phyloP scores from a whole-genome alignment of 73 alveolate species.

The Paraurostyla sp. region DNA sequence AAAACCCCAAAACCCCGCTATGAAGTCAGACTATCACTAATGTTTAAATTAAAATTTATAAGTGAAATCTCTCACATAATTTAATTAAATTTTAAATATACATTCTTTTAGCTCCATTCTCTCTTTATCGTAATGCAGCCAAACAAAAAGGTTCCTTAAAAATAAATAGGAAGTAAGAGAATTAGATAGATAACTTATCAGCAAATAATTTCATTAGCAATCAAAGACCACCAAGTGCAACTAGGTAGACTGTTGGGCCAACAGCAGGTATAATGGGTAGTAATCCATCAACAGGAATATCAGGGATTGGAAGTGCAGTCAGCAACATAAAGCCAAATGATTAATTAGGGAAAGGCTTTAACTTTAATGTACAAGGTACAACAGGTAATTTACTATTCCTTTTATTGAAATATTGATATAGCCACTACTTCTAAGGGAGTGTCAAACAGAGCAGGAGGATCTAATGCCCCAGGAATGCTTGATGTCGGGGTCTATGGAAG shows the following conservation, averaged over 20 bases:
- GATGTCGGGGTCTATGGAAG: slow-evolving; percentile 53
- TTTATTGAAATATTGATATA: too few species aligned
- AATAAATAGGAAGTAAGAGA: neutral
- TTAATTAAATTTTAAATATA: slow-evolving; percentile 48
- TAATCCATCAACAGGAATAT: neutral
- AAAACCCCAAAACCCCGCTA: neutral
- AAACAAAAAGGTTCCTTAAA: slow-evolving; percentile 6
- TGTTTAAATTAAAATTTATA: slow-evolving; percentile 2
- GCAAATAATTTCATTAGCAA: slow-evolving; percentile 48
- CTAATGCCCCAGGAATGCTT: neutral
- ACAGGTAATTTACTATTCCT: neutral
- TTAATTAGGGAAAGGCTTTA: slow-evolving; percentile 28
- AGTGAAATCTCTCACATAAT: slow-evolving; percentile 28
- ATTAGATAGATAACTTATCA: neutral
- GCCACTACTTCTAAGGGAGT: slow-evolving; percentile 13
- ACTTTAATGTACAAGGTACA: slow-evolving; percentile 55
- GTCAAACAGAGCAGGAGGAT: slow-evolving; percentile 5
- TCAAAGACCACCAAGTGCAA: slow-evolving; percentile 52
- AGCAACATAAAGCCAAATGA: neutral
- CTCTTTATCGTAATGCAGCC: neutral
- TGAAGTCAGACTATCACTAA: neutral
- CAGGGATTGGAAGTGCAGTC: slow-evolving; percentile 6
- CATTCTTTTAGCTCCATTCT: neutral
- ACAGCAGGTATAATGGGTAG: neutral
- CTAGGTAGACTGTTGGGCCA: slow-evolving; percentile 36